Evolutionary conservation across 106 monocot genomes (phyloP), one percentile per base, ranked within the genome.

Genomic region (Hemerocallis citrina): DNA sequence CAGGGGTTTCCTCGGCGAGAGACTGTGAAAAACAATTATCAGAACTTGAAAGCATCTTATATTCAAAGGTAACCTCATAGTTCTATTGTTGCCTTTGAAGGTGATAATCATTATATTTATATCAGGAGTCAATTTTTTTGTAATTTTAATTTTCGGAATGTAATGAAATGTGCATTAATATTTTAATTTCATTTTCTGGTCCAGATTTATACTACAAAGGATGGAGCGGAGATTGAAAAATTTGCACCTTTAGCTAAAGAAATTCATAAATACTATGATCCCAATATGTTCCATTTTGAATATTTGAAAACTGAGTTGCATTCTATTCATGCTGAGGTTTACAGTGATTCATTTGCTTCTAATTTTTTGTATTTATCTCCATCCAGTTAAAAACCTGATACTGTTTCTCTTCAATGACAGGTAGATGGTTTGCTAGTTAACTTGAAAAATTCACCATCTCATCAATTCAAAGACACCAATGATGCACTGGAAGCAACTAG

Each of bases 21-120:
- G 90, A 91, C 44, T 87, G 96, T 65, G 70, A 96, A 70, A 62
- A 64, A 44, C 86, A 91, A 71, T 67, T 96, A 19, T 74, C 69
- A 47, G 81, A 87, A 49, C 84, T 96, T 52, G 90, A 96, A 76
- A 70, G 72, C 34, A 57, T 84, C 20, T 72, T 96, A 66, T 79
- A 81, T 77, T 75, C 96, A 20, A 86, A 91, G 86, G 89, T 90
- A 57, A 62, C 32, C 7, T 30, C 32, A 30, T 30, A 32, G 54
- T 54, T 54, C 15, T 32, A 30, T 54, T 20, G 22, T 46, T 46
- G 22, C 46, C 46, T 46, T 21, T 20, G 20, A 41, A 41, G 22
- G 20, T 25, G 7, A 49, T 25, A 25, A 8, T 49, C 27, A 9
- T n/a, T 2, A 30, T 27, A 2, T 30, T 54, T 49, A 6, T 30